Percentiles rank a stretch among this genome's conserved stretches.
These are phyloP conservation scores for Scytalidium lignicola DNA, from an alignment of 2,329 filamentous ascomycete genomes.

Conservation along the genomic window DNA sequence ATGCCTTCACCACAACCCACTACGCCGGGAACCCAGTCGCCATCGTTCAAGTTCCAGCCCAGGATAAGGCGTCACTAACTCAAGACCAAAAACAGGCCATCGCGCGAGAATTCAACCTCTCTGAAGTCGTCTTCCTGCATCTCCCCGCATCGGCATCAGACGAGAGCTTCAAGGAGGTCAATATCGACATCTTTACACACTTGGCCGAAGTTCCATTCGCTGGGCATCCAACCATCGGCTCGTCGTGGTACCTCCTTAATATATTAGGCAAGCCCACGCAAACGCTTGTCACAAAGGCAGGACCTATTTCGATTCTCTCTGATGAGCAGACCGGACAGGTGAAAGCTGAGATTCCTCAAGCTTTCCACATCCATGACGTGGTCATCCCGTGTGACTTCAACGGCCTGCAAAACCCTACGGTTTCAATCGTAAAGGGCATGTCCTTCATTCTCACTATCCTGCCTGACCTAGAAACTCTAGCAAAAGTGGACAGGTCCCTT, in stretches of 20 bases:
- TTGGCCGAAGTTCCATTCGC: slow-evolving; percentile 54
- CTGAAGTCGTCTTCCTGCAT: slow-evolving; percentile 59
- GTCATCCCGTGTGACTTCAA: slow-evolving; percentile 27
- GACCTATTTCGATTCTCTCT: slow-evolving; percentile 43
- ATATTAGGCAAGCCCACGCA: slow-evolving; percentile 17
- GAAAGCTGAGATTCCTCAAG: slow-evolving; percentile 60
- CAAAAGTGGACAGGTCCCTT: slow-evolving; percentile 22
- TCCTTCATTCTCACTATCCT: slow-evolving; percentile 64
- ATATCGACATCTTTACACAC: slow-evolving; percentile 56
- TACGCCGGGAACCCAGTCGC: slow-evolving; percentile 57
- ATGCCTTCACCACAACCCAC: slow-evolving; percentile 50
- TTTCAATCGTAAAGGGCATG: slow-evolving; percentile 69
- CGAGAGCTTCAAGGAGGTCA: slow-evolving; percentile 27
- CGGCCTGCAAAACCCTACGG: slow-evolving; percentile 36
- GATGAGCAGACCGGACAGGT: slow-evolving; percentile 40
- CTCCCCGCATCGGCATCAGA: slow-evolving; percentile 24
- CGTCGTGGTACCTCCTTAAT: slow-evolving; percentile 40
- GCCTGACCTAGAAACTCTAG: slow-evolving; percentile 47
- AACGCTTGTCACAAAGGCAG: slow-evolving; percentile 48
- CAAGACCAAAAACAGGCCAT: slow-evolving; percentile 53
- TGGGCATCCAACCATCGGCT: slow-evolving; percentile 57
- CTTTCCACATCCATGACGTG: slow-evolving; percentile 53
- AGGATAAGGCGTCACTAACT: slow-evolving; percentile 31
- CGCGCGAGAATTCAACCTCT: slow-evolving; percentile 59
- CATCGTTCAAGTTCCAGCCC: slow-evolving; percentile 47